Conservation (phyloP, 768 basidiomycete species). For the Rickenella mellea region DNA sequence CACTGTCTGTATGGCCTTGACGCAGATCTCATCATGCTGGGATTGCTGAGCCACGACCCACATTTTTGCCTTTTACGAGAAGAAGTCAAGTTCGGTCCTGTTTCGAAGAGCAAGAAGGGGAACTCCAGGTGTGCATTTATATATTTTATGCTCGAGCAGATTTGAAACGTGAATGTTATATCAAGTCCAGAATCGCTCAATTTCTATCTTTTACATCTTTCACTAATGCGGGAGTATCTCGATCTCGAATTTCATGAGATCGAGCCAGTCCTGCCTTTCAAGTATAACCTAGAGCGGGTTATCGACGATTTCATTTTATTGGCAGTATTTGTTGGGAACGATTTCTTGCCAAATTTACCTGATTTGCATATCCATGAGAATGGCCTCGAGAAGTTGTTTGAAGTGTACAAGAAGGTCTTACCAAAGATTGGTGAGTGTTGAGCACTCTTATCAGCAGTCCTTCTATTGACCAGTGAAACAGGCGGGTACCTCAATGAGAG, state of each 20-base stretch:
- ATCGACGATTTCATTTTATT: conserved; percentile 98
- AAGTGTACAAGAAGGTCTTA: conserved; percentile 88
- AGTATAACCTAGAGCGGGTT: conserved; percentile 84
- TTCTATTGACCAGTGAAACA: conserved; percentile 17
- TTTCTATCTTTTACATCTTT: conserved; percentile 93
- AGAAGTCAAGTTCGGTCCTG: conserved; percentile 95
- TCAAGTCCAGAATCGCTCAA: conserved; percentile 63
- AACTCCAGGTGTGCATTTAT: conserved; percentile 32
- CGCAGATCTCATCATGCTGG: conserved; percentile 97
- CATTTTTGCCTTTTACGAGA: conserved; percentile 97
- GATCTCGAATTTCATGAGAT: conserved; percentile 88
- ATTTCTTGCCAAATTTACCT: conserved; percentile 93
- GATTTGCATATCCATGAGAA: conserved; percentile 98
- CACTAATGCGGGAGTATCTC: conserved; percentile 92
- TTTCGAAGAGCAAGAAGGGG: conserved; percentile 58
- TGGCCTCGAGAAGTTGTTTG: conserved; percentile 85
- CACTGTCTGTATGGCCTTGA: conserved; percentile 98
- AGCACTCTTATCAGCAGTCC: conserved; percentile 3
- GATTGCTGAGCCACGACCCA: conserved; percentile 92
- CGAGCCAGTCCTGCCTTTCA: conserved; percentile 57
- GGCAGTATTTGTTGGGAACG: conserved; percentile 96
- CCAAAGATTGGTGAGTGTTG: conserved; percentile 53
- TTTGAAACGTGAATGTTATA: not conserved
- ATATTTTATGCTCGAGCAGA: not conserved
- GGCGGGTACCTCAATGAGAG: conserved; percentile 92